Evolutionary conservation across 1,139 yeast species (phyloP), one percentile per base, ranked within the genome.

Genomic region (Pichia kudriavzevii): DNA sequence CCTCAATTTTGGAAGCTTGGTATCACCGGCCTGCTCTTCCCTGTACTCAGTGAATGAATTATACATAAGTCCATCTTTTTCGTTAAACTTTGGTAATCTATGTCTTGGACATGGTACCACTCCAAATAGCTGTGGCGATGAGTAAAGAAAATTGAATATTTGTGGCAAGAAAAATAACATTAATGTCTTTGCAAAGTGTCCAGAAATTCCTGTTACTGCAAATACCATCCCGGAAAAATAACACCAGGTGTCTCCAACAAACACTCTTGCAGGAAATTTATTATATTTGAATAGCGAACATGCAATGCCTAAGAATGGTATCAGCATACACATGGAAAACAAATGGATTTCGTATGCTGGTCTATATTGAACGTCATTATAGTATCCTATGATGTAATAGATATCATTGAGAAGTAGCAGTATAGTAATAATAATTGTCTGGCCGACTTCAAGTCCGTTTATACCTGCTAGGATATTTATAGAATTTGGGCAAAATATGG

Each of bases 171-270:
- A 80, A 55, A 91, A 80, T 25, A 88, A 61, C 57, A 91, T 64
- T 48, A 91, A 66, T 0, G 99, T 91, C 60, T 91, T 91, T 31
- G 96, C 84, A 56, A 88, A 93, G 61, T 91, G 99, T 2, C 97
- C 97, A 41, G 85, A 69, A 28, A 91, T 93, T 3, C 97, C 97
- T 19, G 85, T 95, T 25, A 88, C 93, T 0, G 97, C 98, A 60
- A 91, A 88, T 1, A 91, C 95, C 98, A 91, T 91, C 4, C 99
- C 99, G 22, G 95, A 85, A 58, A 91, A 87, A 60, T 93, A 91
- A 60, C 99, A 91, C 63, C 82, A 93, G 0, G 98, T 91, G 55
- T 91, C 99, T 17, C 99, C 99, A 4, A 93, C 99, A 63, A 91
- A 91, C 1, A 85, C 97, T 39, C 63, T 62, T 0, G 98, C 87